Conservation (phyloP, 495 filamentous ascomycete species). For the Acidiella bohemica region DNA sequence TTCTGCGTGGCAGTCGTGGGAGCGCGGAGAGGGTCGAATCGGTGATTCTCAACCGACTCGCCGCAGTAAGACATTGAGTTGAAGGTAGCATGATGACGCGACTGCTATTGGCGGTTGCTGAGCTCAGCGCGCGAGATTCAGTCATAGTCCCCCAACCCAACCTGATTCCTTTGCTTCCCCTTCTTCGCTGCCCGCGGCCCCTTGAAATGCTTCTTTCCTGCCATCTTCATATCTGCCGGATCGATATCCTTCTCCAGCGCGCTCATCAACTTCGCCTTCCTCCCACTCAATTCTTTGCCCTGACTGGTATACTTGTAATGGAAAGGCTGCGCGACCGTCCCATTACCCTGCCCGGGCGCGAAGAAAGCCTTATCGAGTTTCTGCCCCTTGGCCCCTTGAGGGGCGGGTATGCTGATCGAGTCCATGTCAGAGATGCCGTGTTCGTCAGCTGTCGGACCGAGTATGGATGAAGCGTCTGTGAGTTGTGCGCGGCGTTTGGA, state of each 20-base stretch:
- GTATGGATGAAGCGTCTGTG: constrained; percentile 20
- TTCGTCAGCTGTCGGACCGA: constrained; percentile 21
- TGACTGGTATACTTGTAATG: constrained; percentile 76
- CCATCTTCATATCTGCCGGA: constrained; percentile 55
- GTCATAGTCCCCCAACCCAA: not conserved
- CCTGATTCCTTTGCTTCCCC: not conserved
- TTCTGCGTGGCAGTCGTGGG: not conserved
- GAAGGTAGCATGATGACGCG: not conserved
- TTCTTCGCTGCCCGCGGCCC: not conserved
- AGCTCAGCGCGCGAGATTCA: not conserved
- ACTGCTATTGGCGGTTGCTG: not conserved
- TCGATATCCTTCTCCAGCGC: constrained; percentile 77
- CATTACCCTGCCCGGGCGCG: constrained; percentile 43
- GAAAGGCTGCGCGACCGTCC: constrained; percentile 55
- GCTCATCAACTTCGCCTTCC: constrained; percentile 73
- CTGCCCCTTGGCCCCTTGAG: constrained; percentile 53
- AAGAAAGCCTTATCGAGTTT: constrained; percentile 82
- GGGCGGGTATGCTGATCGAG: constrained; percentile 22
- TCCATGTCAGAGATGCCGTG: constrained; percentile 30
- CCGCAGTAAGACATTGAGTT: not conserved
- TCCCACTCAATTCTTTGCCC: constrained; percentile 63
- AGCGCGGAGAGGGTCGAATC: not conserved
- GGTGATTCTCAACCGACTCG: not conserved
- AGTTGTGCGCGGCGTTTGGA: constrained; percentile 51
- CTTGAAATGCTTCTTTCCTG: constrained; percentile 94